Percentiles rank a stretch among this genome's conserved stretches.
These are phyloP conservation scores for Stylonectria norvegica DNA, from an alignment of 2,329 filamentous ascomycete genomes.

Conservation along the genomic window DNA sequence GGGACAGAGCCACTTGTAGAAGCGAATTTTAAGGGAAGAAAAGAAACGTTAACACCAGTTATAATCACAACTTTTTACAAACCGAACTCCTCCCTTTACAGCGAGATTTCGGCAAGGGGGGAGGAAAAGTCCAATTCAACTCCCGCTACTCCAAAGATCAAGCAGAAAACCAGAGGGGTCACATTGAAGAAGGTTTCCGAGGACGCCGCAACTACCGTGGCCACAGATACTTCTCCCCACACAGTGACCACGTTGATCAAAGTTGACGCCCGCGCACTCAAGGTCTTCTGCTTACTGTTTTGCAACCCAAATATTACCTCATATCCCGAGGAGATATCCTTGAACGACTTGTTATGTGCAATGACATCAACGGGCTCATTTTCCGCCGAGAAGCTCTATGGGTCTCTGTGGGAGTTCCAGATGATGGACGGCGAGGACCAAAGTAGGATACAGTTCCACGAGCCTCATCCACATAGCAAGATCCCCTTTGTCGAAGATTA, in stretches of 20 bases:
- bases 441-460: constrained; percentile 56
- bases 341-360: constrained; percentile 53
- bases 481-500: constrained; percentile 47
- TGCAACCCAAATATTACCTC: constrained; percentile 33
- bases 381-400: constrained; percentile 53
- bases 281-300: constrained; percentile 42
- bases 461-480: constrained; percentile 55
- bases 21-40: not conserved
- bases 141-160: no score
- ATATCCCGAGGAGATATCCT: constrained; percentile 46
- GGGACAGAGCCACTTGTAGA: constrained; percentile 36
- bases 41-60: no score
- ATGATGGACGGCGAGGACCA: constrained; percentile 39
- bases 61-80: no score
- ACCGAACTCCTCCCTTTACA: no score
- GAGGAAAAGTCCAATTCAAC: constrained; percentile 3
- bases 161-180: no score
- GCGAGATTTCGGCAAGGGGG: constrained; percentile 12
- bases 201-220: no score
- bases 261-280: constrained; percentile 33
- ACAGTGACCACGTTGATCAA: constrained; percentile 8
- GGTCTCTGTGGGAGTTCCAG: constrained; percentile 59
- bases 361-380: constrained; percentile 52
- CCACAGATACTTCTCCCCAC: no score
- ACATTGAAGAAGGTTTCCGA: no score